phyloP scores from a whole-genome alignment of 495 filamentous ascomycete genomes.

The Podospora pseudopauciseta region DNA sequence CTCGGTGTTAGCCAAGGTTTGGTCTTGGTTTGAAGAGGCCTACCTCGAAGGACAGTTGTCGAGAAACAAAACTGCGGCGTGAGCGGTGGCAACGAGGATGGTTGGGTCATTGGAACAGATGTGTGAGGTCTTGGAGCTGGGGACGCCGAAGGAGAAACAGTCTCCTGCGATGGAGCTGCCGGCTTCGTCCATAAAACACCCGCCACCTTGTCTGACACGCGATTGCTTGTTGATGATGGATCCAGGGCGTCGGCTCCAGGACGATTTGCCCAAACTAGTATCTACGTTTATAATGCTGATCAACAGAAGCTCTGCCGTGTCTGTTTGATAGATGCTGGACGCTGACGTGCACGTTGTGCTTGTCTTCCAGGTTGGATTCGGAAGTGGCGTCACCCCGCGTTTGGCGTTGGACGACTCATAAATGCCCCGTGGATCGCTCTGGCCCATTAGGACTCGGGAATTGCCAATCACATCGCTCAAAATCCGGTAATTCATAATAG shows the following conservation, averaged over 20 bases:
- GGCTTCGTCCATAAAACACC: constrained; percentile 46
- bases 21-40: not conserved
- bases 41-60: constrained; percentile 78
- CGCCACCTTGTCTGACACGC: constrained; percentile 41
- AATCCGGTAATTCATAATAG: not conserved
- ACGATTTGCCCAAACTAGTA: not conserved
- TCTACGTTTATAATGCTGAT: not conserved
- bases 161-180: constrained; percentile 36
- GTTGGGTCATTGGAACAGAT: constrained; percentile 57
- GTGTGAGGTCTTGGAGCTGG: constrained; percentile 13
- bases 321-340: not conserved
- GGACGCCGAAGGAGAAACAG: constrained; percentile 14
- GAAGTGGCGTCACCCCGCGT: not conserved
- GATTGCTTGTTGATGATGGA: not conserved
- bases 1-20: not conserved
- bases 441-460: not conserved
- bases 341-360: not conserved
- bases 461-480: not conserved
- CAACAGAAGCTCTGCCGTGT: not conserved
- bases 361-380: not conserved
- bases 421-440: not conserved
- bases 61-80: constrained; percentile 94
- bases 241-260: not conserved
- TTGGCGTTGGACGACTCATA: not conserved
- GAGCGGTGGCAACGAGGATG: constrained; percentile 58